Conservation (phyloP, 768 basidiomycete genomes). For the Phlegmacium glaucopus region DNA sequence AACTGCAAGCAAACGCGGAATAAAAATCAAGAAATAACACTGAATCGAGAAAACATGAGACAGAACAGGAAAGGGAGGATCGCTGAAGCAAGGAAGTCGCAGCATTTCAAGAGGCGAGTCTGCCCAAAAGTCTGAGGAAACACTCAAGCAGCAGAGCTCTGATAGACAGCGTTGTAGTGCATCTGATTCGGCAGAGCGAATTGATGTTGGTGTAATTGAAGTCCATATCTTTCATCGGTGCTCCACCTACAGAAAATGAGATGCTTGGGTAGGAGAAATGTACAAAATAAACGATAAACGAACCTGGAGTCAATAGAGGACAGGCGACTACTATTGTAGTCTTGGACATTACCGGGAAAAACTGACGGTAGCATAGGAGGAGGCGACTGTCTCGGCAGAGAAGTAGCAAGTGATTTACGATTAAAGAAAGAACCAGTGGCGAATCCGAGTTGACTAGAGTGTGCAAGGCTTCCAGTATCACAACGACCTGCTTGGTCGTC, state of each 20-base stretch:
- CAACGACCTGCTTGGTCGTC: not conserved
- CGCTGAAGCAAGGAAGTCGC: too few relatives aligned
- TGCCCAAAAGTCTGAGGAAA: not conserved
- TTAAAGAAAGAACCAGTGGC: not conserved
- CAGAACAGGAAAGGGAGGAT: too few relatives aligned
- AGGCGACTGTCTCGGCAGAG: slow-evolving; percentile 10
- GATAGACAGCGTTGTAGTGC: not conserved
- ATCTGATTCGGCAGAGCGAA: not conserved
- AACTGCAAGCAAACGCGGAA: too few relatives aligned
- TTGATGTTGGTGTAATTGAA: not conserved
- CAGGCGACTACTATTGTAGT: not conserved
- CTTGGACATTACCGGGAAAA: slow-evolving; percentile 11
- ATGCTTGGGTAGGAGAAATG: not conserved
- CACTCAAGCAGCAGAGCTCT: not conserved
- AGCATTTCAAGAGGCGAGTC: too few relatives aligned
- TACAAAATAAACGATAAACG: not conserved
- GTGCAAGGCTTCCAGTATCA: not conserved
- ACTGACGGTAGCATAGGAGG: slow-evolving; percentile 8
- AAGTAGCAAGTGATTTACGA: not conserved
- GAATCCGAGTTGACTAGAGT: not conserved
- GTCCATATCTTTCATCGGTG: not conserved
- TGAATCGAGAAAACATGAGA: too few relatives aligned
- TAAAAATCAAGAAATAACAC: too few relatives aligned
- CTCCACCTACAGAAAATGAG: not conserved
- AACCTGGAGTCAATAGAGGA: slow-evolving; percentile 4